Conservation (phyloP, 345 rosid genomes). For the Brassica nigra region DNA sequence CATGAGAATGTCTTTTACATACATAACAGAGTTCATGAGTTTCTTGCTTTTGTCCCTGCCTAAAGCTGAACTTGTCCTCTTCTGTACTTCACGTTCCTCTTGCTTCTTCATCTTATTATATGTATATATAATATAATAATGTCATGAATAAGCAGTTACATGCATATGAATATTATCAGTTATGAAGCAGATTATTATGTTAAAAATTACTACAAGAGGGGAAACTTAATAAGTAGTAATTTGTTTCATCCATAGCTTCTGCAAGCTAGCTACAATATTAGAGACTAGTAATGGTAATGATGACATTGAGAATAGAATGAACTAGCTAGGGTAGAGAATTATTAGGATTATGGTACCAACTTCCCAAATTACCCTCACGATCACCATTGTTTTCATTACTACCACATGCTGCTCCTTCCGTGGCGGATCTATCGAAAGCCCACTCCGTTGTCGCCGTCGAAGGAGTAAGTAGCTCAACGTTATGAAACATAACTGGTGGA, state of each 20-base stretch:
- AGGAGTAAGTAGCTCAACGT: slow-evolving; percentile 47
- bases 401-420: slow-evolving; percentile 23
- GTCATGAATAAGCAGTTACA: not conserved
- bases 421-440: slow-evolving; percentile 27
- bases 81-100: slow-evolving; percentile 39
- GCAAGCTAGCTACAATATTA: slow-evolving; percentile 25
- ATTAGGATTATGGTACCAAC: slow-evolving; percentile 29
- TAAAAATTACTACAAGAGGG: slow-evolving; percentile 13
- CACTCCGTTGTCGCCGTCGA: slow-evolving; percentile 15
- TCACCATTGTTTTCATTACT: slow-evolving; percentile 22
- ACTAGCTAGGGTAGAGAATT: slow-evolving; percentile 19
- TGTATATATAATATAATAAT: not conserved
- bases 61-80: slow-evolving; percentile 40
- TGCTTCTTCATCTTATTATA: slow-evolving; percentile 28
- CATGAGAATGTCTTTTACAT: slow-evolving; percentile 21
- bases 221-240: not conserved
- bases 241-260: slow-evolving; percentile 23
- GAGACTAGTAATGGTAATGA: slow-evolving; percentile 14
- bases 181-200: slow-evolving; percentile 7
- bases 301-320: not conserved
- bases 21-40: slow-evolving; percentile 36
- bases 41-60: slow-evolving; percentile 34
- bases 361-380: slow-evolving; percentile 16
- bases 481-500: slow-evolving; percentile 65
- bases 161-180: not conserved